These are phyloP conservation scores for Rosa lucieae DNA, from an alignment of 306 rosid species.

Conservation along the genomic window DNA sequence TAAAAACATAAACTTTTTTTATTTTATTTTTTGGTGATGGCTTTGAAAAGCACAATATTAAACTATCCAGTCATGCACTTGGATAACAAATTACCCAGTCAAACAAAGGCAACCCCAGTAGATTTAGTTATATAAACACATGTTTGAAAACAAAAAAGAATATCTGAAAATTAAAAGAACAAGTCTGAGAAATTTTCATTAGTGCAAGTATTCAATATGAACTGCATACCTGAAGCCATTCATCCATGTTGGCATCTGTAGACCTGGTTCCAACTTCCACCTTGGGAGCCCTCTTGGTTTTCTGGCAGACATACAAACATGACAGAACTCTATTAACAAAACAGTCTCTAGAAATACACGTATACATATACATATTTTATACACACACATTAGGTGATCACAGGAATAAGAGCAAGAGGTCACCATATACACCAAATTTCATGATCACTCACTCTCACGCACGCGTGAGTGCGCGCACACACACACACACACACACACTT, in stretches of 20 bases:
- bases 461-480: not conserved
- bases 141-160: not conserved
- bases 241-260: conserved; percentile 76
- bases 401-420: not conserved
- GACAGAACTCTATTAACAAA: conserved; percentile 11
- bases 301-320: conserved; percentile 42
- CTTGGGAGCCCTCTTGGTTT: conserved; percentile 86
- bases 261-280: conserved; percentile 89
- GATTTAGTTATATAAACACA: not conserved
- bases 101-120: not conserved
- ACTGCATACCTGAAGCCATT: conserved; percentile 87
- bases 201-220: conserved; percentile 7
- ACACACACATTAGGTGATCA: not conserved
- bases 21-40: not conserved
- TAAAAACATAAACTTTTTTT: not conserved
- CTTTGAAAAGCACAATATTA: not conserved
- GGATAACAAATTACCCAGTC: not conserved
- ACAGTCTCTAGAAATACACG: conserved; percentile 2
- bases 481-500: not conserved
- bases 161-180: not conserved
- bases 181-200: not conserved
- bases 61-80: not conserved
- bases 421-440: not conserved
- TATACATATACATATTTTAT: not conserved
- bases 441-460: not conserved